Evolutionary conservation across 352 stramenopile species (phyloP), one percentile per base, ranked within the genome.

Genomic region (Peronospora destructor): DNA sequence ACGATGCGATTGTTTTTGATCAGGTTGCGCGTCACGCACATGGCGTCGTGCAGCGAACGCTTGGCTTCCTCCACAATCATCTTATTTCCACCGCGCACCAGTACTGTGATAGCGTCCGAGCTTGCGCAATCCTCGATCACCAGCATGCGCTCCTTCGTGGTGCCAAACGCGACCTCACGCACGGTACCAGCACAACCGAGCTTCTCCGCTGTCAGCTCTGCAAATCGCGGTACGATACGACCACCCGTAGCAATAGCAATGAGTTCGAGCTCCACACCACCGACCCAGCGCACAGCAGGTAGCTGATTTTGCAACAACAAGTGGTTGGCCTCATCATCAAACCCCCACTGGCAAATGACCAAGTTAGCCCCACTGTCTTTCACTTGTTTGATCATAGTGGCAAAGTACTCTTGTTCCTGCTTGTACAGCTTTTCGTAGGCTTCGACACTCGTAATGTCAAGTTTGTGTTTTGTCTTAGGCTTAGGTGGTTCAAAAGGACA

Each of bases 301-400:
- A 99, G 72, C 26, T 98, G 56, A 73, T 98, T 97, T 67, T 99
- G 95, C 39, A 99, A 74, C 26, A 99, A 78, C 59, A 99, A 72
- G 71, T 99, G 95, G 82, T 99, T 99, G 42, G 96, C 96, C 66
- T 99, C 96, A 68, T 99, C 97, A 71, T 99, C 97, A 67, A 99
- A 99, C 33, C 97, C 97, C 97, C 96, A 99, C 72, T 99, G 95
- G 76, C 96, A 99, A 70, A 99, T 98, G 37, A 99, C 96, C 25
- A 99, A 65, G 67, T 99, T 99, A 37, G 91, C 92, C 26, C 96
- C 96, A 61, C 81, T 96, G 65, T 98, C 96, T 80, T 99, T 99
- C 46, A 98, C 96, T 63, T 98, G 90, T 67, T 98, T 78, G 52
- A 99, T 97, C 96, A 99, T 99, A 43, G 97, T 96, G 40, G 76